Percentiles rank a stretch among this genome's conserved stretches.
These are phyloP conservation scores for Jaminaea rosea DNA, from an alignment of 1,284 basidiomycete species.

Conservation along the genomic window DNA sequence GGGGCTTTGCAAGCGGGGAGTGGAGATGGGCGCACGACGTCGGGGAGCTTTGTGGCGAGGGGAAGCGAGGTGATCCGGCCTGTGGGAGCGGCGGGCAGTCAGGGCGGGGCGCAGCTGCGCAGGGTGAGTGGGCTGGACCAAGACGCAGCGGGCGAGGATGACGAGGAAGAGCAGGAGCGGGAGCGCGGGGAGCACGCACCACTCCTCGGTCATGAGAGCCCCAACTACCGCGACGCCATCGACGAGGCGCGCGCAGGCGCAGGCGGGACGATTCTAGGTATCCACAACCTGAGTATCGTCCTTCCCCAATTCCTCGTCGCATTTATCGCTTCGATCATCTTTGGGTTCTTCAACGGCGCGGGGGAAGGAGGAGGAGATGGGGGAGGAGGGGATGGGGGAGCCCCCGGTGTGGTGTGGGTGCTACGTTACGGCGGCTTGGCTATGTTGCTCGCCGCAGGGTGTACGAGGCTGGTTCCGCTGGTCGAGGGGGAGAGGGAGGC, in stretches of 20 bases:
- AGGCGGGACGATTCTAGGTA: conserved; percentile 86
- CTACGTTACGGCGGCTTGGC: conserved; percentile 74
- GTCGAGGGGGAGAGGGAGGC: conserved; percentile 19
- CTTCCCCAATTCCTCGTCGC: conserved; percentile 55
- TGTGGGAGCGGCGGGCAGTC: neutral
- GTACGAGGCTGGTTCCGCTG: conserved; percentile 29
- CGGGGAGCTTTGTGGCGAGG: conserved; percentile 10
- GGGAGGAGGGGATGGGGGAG: neutral
- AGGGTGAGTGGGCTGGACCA: no score
- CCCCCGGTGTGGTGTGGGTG: conserved; percentile 68
- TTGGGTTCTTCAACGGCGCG: conserved; percentile 56
- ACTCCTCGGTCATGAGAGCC: no score
- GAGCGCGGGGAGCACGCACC: no score
- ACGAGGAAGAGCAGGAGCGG: no score
- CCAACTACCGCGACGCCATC: no score
- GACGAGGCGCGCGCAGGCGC: neutral
- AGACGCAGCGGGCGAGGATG: no score
- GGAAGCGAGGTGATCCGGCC: conserved; percentile 6
- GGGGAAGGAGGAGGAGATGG: neutral
- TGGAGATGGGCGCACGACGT: neutral
- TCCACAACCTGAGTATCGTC: conserved; percentile 64
- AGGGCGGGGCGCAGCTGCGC: no score
- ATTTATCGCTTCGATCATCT: conserved; percentile 76
- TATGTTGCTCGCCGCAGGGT: conserved; percentile 34
- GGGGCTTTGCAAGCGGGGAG: neutral